Base-by-base conservation (phyloP, 78 protist genomes). In the Dictyostelium intermedium region DNA sequence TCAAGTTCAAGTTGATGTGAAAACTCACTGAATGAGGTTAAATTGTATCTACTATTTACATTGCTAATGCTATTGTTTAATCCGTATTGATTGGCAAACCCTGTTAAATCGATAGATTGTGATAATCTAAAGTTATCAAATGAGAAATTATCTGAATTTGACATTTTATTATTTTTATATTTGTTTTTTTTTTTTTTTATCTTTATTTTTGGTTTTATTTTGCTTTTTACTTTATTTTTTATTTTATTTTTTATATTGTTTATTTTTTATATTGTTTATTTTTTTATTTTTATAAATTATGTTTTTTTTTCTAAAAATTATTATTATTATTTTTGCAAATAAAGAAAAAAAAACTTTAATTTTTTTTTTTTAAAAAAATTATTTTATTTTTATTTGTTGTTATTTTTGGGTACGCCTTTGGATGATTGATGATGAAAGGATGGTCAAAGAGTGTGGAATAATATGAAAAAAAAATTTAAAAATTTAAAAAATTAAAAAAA, bases 61-160 rank as follows among this genome's bases (percentile, higher is more conserved):
- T 77, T 77, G 10, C 82, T 77, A 43, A 77, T 11, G 41, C 82
- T 77, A 77, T 25, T 43, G n/a, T 43, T 43, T 35, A 77, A 43
- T 41, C 82, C 60, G 9, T 77, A 77, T 20, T 35, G 60, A 77
- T 77, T 77, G 3, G 41, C 61, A 41, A 39, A 77, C 27, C 60
- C 60, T 23, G 43, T 39, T 77, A 77, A 77, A 77, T 77, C 82
- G 25, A 77, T 41, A 72, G 82, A 41, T 77, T 77, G 82, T 77
- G 82, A 77, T 41, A 77, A 41, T 77, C 82, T 77, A 41, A 77
- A 77, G 11, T 23, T 77, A 77, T 77, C 82, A 77, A 77, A 77
- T 77, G 82, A 72, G 43, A 34, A 72, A 32, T 72, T 34, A 16
- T 72, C 79, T 32, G 39, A 34, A 32, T 72, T 72, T 72, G 79